Evolutionary conservation across 179 eudicot species (phyloP), one percentile per base, ranked within the genome.

Genomic region (Gypsophila paniculata): DNA sequence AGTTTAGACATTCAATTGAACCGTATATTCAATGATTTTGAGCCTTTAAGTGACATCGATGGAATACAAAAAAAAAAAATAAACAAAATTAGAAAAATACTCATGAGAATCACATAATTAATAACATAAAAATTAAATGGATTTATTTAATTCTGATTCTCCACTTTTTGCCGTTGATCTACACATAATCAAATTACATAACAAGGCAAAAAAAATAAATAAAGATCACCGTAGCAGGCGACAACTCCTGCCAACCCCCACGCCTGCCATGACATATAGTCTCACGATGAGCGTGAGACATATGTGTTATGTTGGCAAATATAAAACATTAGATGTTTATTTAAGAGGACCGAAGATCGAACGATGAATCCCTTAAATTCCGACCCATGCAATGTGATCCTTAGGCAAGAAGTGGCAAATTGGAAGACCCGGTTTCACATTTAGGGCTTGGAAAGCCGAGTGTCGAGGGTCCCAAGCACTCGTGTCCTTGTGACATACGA

Each of bases 401-500:
- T 78, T 68, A 0, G 82, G 82, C 69, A 78, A 78, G 25, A 78
- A 78, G 63, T 78, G 82, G 52, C 82, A 78, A 65, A 74, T 60
- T 0, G 82, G 82, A 8, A 42, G 65, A 60, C 82, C 82, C 2
- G 76, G 78, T 71, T 71, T 61, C 5, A 79, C 73, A 19, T 71
- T 70, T 0, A 79, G 65, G 11, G 67, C 73, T 59, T 71, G 76
- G 8, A 79, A 75, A 17, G 82, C 82, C 78, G 75, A 61, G 26
- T 79, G 78, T 32, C 81, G 82, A 0, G 91, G 89, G 78, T 84
- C 89, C 95, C 95, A 89, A 36, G 42, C 71, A 14, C 91, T 79
- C 1, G 97, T 91, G 71, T 89, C 88, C 4, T 55, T 79, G 52
- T 91, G 97, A 68, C 97, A 91, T 51, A 87, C 79, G 0, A 86